These are phyloP conservation scores for Penicillium flavigenum DNA, from an alignment of 495 filamentous ascomycete species.

Conservation along the genomic window DNA sequence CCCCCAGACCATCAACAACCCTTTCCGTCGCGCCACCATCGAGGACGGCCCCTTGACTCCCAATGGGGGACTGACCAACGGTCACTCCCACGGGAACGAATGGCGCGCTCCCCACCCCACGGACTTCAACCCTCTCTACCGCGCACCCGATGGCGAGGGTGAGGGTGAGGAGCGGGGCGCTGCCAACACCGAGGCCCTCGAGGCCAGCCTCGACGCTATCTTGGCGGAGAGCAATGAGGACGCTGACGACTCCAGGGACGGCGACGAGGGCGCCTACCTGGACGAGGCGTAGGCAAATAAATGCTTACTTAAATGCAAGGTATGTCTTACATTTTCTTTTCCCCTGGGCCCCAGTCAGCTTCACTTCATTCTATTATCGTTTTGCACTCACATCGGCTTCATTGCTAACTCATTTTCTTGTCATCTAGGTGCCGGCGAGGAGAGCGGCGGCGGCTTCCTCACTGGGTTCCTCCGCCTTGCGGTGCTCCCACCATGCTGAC, in stretches of 20 bases:
- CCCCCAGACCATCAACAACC: background rate
- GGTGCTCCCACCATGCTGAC: background rate
- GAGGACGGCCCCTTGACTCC: too few relatives aligned
- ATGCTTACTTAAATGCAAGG: background rate
- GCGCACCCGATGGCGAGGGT: too few relatives aligned
- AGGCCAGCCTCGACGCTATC: background rate
- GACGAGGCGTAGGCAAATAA: background rate
- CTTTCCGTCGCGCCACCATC: background rate
- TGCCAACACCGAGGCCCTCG: background rate
- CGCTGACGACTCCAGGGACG: background rate
- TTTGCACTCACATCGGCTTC: background rate
- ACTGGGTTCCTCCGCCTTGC: background rate
- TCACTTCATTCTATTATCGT: background rate
- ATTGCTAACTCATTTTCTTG: background rate
- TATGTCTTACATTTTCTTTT: background rate
- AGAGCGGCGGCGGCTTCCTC: background rate
- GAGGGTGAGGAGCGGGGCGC: too few relatives aligned
- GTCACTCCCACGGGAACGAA: background rate
- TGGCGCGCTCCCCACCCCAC: background rate
- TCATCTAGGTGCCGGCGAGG: background rate
- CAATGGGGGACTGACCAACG: too few relatives aligned
- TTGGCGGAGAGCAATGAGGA: background rate
- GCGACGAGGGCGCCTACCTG: background rate
- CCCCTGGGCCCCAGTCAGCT: background rate
- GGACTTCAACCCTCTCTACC: too few relatives aligned